phyloP scores from a whole-genome alignment of 2,329 filamentous ascomycete genomes.

The Arthrobotrys iridis region DNA sequence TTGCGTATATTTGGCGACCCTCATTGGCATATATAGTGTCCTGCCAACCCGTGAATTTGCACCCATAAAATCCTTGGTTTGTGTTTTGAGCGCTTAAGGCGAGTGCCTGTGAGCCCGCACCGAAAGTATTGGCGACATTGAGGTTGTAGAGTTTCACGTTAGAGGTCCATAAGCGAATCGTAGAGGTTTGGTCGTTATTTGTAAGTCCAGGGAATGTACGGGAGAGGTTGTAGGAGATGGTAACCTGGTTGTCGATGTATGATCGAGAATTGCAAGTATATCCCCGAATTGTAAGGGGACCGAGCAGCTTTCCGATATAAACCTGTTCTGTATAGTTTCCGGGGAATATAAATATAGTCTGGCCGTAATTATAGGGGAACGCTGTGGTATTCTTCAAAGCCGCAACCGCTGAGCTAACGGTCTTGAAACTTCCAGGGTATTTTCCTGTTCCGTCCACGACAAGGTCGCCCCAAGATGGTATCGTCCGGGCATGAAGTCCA shows the following conservation, averaged over 20 bases:
- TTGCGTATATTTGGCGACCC: constrained; percentile 69
- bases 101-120: constrained; percentile 66
- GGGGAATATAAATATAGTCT: constrained; percentile 69
- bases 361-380: constrained; percentile 10
- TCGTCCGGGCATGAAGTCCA: constrained; percentile 8
- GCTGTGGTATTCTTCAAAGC: constrained; percentile 41
- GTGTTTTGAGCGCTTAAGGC: constrained; percentile 67
- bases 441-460: constrained; percentile 31
- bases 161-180: constrained; percentile 64
- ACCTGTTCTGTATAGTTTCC: constrained; percentile 73
- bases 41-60: constrained; percentile 68
- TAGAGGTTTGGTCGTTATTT: constrained; percentile 67
- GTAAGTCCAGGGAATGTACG: constrained; percentile 63
- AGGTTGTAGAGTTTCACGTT: constrained; percentile 73
- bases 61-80: constrained; percentile 69
- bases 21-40: constrained; percentile 67
- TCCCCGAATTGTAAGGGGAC: constrained; percentile 69
- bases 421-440: constrained; percentile 28
- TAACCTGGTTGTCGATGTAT: constrained; percentile 70
- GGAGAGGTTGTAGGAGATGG: constrained; percentile 64
- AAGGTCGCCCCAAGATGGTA: constrained; percentile 29
- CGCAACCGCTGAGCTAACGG: constrained; percentile 22
- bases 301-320: constrained; percentile 65
- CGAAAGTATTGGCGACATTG: constrained; percentile 66
- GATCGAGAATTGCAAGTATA: constrained; percentile 67